A percentile compares a stretch with the other conserved stretches of the same genome.
phyloP scores from a whole-genome alignment of 179 eudicot genomes.

The Silene coronaria region DNA sequence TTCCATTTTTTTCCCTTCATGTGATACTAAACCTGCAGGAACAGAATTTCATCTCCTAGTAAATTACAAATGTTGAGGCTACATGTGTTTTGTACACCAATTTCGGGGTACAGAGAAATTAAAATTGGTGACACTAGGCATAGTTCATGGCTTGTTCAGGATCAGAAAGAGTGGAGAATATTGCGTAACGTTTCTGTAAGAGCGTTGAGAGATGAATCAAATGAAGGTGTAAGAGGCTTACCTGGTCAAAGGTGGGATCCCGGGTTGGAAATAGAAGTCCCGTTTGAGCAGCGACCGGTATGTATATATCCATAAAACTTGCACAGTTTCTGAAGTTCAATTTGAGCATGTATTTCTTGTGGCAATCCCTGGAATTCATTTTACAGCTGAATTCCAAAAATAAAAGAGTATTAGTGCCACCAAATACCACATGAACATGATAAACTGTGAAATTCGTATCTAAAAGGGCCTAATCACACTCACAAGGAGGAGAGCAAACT shows the following conservation, averaged over 20 bases:
- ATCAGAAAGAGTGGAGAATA: constrained; percentile 22
- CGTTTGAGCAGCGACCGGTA: constrained; percentile 95
- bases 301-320: constrained; percentile 14
- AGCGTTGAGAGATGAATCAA: constrained; percentile 65
- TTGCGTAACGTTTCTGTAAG: constrained; percentile 28
- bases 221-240: constrained; percentile 53
- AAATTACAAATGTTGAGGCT: constrained; percentile 27
- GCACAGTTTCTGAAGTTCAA: constrained; percentile 4
- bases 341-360: background rate
- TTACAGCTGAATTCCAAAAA: background rate
- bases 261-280: constrained; percentile 81
- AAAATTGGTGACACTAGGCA: constrained; percentile 29
- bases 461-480: background rate
- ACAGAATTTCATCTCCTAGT: constrained; percentile 29
- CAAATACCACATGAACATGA: background rate
- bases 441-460: background rate
- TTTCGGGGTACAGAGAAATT: constrained; percentile 37
- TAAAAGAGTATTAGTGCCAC: too few relatives aligned
- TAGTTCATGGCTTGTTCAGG: constrained; percentile 38
- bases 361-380: background rate
- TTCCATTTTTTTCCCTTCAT: constrained; percentile 11
- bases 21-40: constrained; percentile 8
- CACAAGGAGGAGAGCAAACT: background rate
- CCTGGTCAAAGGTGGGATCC: constrained; percentile 92
- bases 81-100: constrained; percentile 41